Conservation (phyloP, 768 basidiomycete genomes). For the Lentinus brumalis region DNA sequence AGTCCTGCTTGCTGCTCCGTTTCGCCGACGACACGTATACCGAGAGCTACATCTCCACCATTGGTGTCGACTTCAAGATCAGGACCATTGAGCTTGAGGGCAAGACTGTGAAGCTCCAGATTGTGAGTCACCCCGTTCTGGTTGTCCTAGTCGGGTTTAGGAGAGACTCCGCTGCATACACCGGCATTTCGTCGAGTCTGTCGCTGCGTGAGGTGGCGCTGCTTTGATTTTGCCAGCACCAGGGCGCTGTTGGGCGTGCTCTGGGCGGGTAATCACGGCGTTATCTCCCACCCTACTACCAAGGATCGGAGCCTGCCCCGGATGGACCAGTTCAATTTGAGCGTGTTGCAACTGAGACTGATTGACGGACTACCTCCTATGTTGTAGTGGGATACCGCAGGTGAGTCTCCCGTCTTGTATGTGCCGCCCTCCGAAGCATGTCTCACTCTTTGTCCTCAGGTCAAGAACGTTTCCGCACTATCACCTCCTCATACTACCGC, state of each 20-base stretch:
- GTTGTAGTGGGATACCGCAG: slow-evolving; percentile 95
- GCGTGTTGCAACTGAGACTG: slow-evolving; percentile 20
- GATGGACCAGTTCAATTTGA: neutral
- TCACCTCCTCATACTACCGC: slow-evolving; percentile 99
- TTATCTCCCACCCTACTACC: no score
- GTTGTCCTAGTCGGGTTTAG: neutral
- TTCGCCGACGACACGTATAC: slow-evolving; percentile 98
- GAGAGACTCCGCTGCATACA: neutral
- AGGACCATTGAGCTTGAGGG: slow-evolving; percentile 98
- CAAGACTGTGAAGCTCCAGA: slow-evolving; percentile 98
- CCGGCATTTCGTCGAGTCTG: neutral
- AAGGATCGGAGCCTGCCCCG: no score
- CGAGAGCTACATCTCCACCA: slow-evolving; percentile 95
- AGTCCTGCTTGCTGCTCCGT: slow-evolving; percentile 91
- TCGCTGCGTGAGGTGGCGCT: neutral
- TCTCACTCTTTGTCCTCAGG: slow-evolving; percentile 47
- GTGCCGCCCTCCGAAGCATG: neutral
- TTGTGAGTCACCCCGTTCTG: slow-evolving; percentile 58
- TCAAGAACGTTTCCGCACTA: slow-evolving; percentile 98
- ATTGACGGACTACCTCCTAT: slow-evolving; percentile 24
- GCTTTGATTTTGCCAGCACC: neutral
- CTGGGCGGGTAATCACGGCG: neutral
- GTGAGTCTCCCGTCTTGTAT: slow-evolving; percentile 39
- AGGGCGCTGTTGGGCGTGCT: neutral
- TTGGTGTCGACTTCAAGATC: slow-evolving; percentile 99